These are phyloP conservation scores for Takakia lepidozioides DNA, from an alignment of 225 moss, liverwort and hornwort genomes.

Conservation along the genomic window DNA sequence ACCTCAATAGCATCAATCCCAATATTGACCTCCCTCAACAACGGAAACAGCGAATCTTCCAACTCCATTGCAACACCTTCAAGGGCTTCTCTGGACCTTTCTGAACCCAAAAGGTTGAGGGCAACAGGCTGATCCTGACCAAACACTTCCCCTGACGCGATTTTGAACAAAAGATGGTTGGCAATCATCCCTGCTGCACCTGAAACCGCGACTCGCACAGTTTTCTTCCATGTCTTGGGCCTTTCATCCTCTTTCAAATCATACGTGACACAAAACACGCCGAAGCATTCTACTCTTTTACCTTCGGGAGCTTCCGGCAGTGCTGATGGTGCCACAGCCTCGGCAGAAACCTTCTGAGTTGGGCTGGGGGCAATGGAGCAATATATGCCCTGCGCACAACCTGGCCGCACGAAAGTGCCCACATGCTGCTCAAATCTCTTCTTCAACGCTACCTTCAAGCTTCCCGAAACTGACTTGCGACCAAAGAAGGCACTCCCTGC, in stretches of 20 bases:
- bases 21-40: slow-evolving; percentile 88
- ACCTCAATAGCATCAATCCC: slow-evolving; percentile 70
- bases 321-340: slow-evolving; percentile 13
- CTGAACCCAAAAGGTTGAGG: slow-evolving; percentile 78
- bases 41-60: slow-evolving; percentile 81
- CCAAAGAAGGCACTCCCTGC: slow-evolving; percentile 25
- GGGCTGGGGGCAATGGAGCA: slow-evolving; percentile 42
- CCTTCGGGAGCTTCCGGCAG: too few species aligned
- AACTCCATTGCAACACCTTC: slow-evolving; percentile 99
- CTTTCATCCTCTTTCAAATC: slow-evolving; percentile 89
- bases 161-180: slow-evolving; percentile 94
- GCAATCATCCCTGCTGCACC: slow-evolving; percentile 92
- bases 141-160: slow-evolving; percentile 92
- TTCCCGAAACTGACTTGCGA: slow-evolving; percentile 13
- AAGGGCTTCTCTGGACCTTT: slow-evolving; percentile 72
- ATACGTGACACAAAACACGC: slow-evolving; percentile 91
- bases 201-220: slow-evolving; percentile 79
- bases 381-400: slow-evolving; percentile 20
- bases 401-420: too few species aligned
- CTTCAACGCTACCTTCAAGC: slow-evolving; percentile 4
- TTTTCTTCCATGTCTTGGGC: slow-evolving; percentile 96
- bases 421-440: too few species aligned
- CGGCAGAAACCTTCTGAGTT: slow-evolving; percentile 22
- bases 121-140: slow-evolving; percentile 91
- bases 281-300: slow-evolving; percentile 62